Conservation (phyloP, 305 asterid genomes). For the Caryopteris hybrid region DNA sequence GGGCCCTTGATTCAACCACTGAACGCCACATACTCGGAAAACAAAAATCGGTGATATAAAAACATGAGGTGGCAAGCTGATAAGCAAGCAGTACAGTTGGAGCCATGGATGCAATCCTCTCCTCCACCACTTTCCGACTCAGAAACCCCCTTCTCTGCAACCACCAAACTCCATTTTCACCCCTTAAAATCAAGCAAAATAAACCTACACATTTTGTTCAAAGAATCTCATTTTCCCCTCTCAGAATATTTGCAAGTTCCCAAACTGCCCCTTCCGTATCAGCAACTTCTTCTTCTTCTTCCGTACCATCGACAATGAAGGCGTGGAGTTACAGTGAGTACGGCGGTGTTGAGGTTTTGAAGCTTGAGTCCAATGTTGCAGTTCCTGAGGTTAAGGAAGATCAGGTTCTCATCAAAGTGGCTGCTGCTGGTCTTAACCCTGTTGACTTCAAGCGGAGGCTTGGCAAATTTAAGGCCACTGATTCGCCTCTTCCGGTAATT, state of each 20-base stretch:
- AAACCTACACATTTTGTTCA: slow-evolving; percentile 14
- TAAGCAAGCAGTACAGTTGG: slow-evolving; percentile 9
- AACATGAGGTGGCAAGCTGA: slow-evolving; percentile 10
- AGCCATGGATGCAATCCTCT: slow-evolving; percentile 39
- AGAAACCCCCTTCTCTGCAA: slow-evolving; percentile 24
- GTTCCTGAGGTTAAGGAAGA: slow-evolving; percentile 73
- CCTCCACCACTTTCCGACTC: slow-evolving; percentile 28
- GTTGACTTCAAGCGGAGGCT: slow-evolving; percentile 79
- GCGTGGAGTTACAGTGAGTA: slow-evolving; percentile 82
- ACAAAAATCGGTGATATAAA: background rate
- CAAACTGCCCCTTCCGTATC: slow-evolving; percentile 50
- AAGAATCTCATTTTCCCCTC: slow-evolving; percentile 15
- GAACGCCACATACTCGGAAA: slow-evolving; percentile 19
- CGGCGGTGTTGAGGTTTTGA: slow-evolving; percentile 76
- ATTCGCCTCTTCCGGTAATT: slow-evolving; percentile 91
- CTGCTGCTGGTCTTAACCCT: slow-evolving; percentile 90
- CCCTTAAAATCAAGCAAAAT: slow-evolving; percentile 17
- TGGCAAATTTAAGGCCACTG: slow-evolving; percentile 84
- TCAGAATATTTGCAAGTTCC: slow-evolving; percentile 47
- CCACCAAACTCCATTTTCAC: slow-evolving; percentile 21
- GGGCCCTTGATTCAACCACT: slow-evolving; percentile 11
- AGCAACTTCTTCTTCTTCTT: slow-evolving; percentile 30
- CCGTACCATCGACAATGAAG: slow-evolving; percentile 74
- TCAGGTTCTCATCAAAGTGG: slow-evolving; percentile 80
- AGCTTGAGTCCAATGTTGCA: slow-evolving; percentile 48